Base-by-base conservation (phyloP, 805 yeast genomes). In the Middelhovenomyces tepae region DNA sequence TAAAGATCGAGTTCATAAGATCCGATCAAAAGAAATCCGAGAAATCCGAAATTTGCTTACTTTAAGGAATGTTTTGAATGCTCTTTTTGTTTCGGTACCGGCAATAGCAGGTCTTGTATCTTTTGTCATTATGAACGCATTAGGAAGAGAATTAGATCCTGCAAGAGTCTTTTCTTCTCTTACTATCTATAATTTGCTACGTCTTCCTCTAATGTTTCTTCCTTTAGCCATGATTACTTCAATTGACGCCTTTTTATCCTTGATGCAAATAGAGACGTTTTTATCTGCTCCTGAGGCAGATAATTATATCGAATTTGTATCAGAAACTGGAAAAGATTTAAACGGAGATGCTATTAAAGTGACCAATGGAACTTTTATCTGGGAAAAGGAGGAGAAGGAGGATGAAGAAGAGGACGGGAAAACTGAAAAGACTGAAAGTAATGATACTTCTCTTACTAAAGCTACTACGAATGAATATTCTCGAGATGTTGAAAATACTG, bases 111-210 rank as follows among this genome's bases (percentile, higher is more conserved):
- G 95, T 1, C 65, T 84, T 69, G 64, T 78, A 10, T 54, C 75
- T 2, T 69, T 73, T 43, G 59, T 71, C 20, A 57, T 63, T 2
- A 54, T 69, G 45, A 63, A 64, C 27, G 59, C 69, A 22, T 63
- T 73, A 4, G 63, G 66, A 35, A 54, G 56, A 11, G 36, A 35
- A 16, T 53, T 64, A 33, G 60, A 63, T 40, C 74, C 91, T 1
- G 81, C 85, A 6, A 61, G 67, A 18, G 68, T 82, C 15, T 82
- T 82, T 50, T 71, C 91, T 1, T 75, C 91, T 2, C 59, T 82
- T 27, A 67, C 87, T 0, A 59, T 80, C 35, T 82, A 80, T 63
- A 78, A 75, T 45, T 60, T 70, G 31, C 63, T 79, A 39, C 57
- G 81, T 8, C 59, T 64, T 46, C 80, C 77, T 37, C 64, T 78